Evolutionary conservation across 495 filamentous ascomycete species (phyloP), one percentile per base, ranked within the genome.

Genomic region (Hyphodiscus hymeniophilus): DNA sequence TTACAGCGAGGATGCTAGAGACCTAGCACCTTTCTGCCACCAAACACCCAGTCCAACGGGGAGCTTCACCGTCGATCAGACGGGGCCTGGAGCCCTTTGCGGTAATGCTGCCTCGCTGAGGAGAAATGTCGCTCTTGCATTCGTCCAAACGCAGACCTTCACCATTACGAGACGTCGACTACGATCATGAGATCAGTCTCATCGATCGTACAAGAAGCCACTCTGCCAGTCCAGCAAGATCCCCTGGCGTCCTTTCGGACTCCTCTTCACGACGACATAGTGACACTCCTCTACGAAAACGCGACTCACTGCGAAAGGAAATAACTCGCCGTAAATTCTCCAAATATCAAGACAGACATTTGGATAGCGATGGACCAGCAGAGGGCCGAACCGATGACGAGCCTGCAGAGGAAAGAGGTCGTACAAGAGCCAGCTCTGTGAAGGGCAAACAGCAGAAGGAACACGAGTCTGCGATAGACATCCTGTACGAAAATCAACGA

Each of bases 401-500:
- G n/a, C 12, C 7, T 5, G 44, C 15, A 51, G 60, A 53, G 39
- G 49, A 38, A 21, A 21, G 52, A 51, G 47, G 32, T 21, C 38
- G 48, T 13, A 20, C 5, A 45, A 59, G 24, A 55, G 41, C 26
- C 17, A 35, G 15, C 38, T 32, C 26, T 42, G 35, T 42, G 34
- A 61, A 38, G 34, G 32, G 46, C 2, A 30, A 41, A 44, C 46
- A 45, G 15, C 28, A 33, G 3, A 53, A 34, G 17, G 38, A 46
- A 11, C 32, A 50, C 18, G 82, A 85, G 52, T 66, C 76, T 2
- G 76, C 70, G 11, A 77, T 98, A 23, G 94, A 99, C 50, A 76
- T 96, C 10, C 75, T 99, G 7, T 96, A 95, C 60, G 94, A 99
- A 65, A 97, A 99, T 60, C 82, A 94, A 60, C 72, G 87, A 15